Evolutionary conservation across 2,329 filamentous ascomycete genomes (phyloP).

Genomic region (Lecanicillium sp.): DNA sequence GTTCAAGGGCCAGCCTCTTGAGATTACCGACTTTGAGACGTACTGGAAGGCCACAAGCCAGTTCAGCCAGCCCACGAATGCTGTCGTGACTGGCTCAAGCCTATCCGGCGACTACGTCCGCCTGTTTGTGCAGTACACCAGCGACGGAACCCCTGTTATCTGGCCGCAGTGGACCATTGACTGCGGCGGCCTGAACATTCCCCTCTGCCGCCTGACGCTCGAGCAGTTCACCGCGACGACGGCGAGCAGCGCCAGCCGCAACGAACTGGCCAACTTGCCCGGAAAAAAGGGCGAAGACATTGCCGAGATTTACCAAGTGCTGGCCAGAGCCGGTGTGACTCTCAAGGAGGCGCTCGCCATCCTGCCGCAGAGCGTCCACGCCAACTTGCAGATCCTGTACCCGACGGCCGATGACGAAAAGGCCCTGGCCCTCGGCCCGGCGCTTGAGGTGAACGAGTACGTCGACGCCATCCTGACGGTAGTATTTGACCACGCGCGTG

Average conservation of each 20-base stretch:
- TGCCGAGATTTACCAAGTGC: slow-evolving; percentile 61
- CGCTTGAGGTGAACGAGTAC: slow-evolving; percentile 77
- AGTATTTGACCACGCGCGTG: slow-evolving; percentile 86
- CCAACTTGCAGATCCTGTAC: slow-evolving; percentile 90
- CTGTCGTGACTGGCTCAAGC: slow-evolving; percentile 90
- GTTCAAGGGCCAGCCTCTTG: slow-evolving; percentile 83
- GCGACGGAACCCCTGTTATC: slow-evolving; percentile 78
- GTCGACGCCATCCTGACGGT: slow-evolving; percentile 77
- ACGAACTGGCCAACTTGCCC: slow-evolving; percentile 37
- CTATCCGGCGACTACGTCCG: slow-evolving; percentile 92
- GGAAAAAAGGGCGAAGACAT: slow-evolving; percentile 48
- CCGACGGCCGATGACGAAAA: slow-evolving; percentile 71
- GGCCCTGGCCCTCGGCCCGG: slow-evolving; percentile 62
- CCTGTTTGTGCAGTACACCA: slow-evolving; percentile 85
- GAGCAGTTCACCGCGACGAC: slow-evolving; percentile 60
- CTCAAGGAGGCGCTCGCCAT: slow-evolving; percentile 69
- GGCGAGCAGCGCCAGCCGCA: slow-evolving; percentile 34
- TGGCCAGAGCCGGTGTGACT: slow-evolving; percentile 72
- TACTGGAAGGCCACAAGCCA: slow-evolving; percentile 99
- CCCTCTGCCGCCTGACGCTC: slow-evolving; percentile 71
- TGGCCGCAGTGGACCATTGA: slow-evolving; percentile 80
- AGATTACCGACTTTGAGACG: slow-evolving; percentile 96
- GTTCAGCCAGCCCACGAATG: slow-evolving; percentile 71
- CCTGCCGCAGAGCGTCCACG: slow-evolving; percentile 72
- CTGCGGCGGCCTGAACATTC: slow-evolving; percentile 71